Evolutionary conservation across 192 early-diverging fungal species (phyloP).

Genomic region (Entomortierella chlamydospora): DNA sequence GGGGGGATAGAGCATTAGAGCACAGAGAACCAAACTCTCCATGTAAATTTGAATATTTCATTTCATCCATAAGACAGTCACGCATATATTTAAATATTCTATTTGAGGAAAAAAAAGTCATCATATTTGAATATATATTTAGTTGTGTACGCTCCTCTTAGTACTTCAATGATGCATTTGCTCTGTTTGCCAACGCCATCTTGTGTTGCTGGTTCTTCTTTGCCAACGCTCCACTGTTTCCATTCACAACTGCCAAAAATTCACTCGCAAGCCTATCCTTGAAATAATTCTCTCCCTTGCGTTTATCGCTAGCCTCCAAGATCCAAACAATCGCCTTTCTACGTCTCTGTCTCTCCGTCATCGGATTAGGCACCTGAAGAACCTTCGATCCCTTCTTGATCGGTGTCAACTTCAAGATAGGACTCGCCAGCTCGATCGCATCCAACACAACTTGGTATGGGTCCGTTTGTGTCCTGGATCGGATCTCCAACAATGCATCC

Average conservation of each 20-base stretch:
- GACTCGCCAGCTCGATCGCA: slow-evolving; percentile 79
- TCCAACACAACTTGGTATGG: slow-evolving; percentile 74
- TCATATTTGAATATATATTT: no score
- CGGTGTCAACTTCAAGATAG: slow-evolving; percentile 79
- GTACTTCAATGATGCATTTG: slow-evolving; percentile 69
- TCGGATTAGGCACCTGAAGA: slow-evolving; percentile 79
- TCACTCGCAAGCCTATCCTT: slow-evolving; percentile 81
- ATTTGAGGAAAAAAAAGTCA: no score
- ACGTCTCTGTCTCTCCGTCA: slow-evolving; percentile 81
- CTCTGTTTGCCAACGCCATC: slow-evolving; percentile 83
- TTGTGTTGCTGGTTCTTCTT: slow-evolving; percentile 87
- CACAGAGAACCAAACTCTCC: no score
- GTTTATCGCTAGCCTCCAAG: slow-evolving; percentile 74
- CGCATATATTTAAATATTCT: no score
- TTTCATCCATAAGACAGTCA: no score
- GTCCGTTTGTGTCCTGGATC: slow-evolving; percentile 67
- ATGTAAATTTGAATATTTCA: no score
- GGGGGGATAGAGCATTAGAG: no score
- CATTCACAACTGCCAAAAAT: slow-evolving; percentile 84
- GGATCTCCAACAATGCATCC: slow-evolving; percentile 77
- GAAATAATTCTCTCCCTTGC: slow-evolving; percentile 70
- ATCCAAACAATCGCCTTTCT: slow-evolving; percentile 90
- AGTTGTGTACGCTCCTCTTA: no score
- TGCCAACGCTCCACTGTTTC: slow-evolving; percentile 71
- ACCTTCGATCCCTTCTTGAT: slow-evolving; percentile 85